Evolutionary conservation across 176 grass and related monocot genomes (phyloP).

Genomic region (Ensete glaucum): DNA sequence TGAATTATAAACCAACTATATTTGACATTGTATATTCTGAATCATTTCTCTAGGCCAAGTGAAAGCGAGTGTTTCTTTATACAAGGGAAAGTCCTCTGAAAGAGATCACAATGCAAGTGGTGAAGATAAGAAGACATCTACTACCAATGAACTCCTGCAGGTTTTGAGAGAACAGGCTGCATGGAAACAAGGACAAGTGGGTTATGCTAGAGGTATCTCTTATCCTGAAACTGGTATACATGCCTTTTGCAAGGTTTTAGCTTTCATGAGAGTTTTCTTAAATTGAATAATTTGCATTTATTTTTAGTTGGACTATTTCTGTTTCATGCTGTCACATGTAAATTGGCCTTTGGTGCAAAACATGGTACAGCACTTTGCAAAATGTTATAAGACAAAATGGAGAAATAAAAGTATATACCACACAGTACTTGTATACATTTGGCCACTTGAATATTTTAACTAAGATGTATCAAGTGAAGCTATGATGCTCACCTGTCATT

Average conservation of each 20-base stretch:
- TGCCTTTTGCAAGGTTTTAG: not conserved
- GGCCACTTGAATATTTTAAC: not conserved
- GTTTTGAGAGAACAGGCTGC: slow-evolving; percentile 29
- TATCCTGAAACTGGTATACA: not conserved
- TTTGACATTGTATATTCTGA: not conserved
- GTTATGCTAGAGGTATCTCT: slow-evolving; percentile 23
- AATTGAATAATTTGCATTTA: not conserved
- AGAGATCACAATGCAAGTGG: slow-evolving; percentile 1
- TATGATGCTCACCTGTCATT: not conserved
- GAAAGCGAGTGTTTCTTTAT: slow-evolving; percentile 13
- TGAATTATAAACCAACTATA: slow-evolving; percentile 1
- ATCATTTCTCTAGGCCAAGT: slow-evolving; percentile 22
- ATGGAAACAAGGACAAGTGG: slow-evolving; percentile 19
- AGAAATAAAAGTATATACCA: no score
- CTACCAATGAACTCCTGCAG: slow-evolving; percentile 25
- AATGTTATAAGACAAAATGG: no score
- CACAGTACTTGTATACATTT: not conserved
- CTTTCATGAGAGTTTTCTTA: not conserved
- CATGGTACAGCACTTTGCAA: no score
- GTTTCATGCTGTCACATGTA: not conserved
- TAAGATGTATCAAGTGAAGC: not conserved
- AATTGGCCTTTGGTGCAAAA: not conserved
- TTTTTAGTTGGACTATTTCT: not conserved
- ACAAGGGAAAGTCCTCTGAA: slow-evolving; percentile 10
- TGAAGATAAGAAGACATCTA: slow-evolving; percentile 23